Evolutionary conservation across 2,329 filamentous ascomycete genomes (phyloP).

Genomic region (Venturia asperata): DNA sequence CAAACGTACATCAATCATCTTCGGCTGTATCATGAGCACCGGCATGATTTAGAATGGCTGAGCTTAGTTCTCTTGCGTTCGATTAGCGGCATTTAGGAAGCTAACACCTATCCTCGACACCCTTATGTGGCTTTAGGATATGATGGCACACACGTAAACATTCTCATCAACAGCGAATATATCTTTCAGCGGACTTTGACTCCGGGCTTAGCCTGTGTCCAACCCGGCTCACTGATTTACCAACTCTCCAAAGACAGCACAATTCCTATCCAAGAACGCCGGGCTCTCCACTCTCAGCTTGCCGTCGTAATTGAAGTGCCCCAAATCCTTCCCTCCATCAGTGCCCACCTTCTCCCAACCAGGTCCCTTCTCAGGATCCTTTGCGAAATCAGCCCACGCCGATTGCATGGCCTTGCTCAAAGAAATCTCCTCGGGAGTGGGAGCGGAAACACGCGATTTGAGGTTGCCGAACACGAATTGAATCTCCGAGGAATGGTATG

Average conservation of each 20-base stretch:
- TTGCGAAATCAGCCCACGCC: constrained; percentile 33
- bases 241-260: constrained; percentile 2
- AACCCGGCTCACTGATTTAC: not conserved
- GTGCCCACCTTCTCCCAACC: constrained; percentile 22
- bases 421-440: constrained; percentile 27
- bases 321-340: not conserved
- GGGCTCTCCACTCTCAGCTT: constrained; percentile 9
- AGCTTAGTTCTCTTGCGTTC: too few species aligned
- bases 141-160: too few species aligned
- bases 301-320: constrained; percentile 3
- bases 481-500: constrained; percentile 33
- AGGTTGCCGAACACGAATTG: constrained; percentile 31
- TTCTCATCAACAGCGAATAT: too few species aligned
- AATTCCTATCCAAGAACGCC: constrained; percentile 7
- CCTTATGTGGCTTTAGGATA: too few species aligned
- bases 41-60: too few species aligned
- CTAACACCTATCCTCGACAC: too few species aligned
- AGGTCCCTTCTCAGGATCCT: constrained; percentile 30
- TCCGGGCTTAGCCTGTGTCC: too few species aligned
- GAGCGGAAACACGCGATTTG: constrained; percentile 24
- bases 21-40: too few species aligned
- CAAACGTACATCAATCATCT: too few species aligned
- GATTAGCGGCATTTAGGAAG: too few species aligned
- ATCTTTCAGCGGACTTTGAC: too few species aligned
- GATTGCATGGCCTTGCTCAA: constrained; percentile 25